Evolutionary conservation across 371 early-diverging fungal genomes (phyloP), one percentile per base, ranked within the genome.

Genomic region (Apophysomyces trapeziformis): DNA sequence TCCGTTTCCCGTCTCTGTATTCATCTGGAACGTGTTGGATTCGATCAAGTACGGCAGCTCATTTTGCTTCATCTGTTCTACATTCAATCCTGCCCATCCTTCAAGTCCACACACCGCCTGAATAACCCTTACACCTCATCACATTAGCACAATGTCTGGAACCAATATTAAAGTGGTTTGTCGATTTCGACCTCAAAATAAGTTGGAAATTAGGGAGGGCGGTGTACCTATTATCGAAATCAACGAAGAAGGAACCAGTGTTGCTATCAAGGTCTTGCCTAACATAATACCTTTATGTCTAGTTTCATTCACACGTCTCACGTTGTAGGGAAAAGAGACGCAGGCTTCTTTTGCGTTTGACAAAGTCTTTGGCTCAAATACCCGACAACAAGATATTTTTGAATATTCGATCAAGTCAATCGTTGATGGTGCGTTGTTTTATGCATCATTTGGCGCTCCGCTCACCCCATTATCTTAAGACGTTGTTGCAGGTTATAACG

Each of bases 151-250:
- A 50, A 71, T 71, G 67, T 64, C 69, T 46, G 82, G 80, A 69
- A 91, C 86, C 75, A 93, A 92, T 80, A 95, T 96, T 79, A 89
- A 90, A 75, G 96, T 96, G 64, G 89, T 96, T 64, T 93, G 94
- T 82, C 90, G 96, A 58, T 95, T 96, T 81, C 86, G 95, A 56
- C 96, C 96, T 50, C 94, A 95, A 75, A 96, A 96, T 80, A 78
- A 86, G 66, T 76, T 91, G 37, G 96, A 96, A 81, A 87, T 89
- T 61, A 83, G 77, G 56, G 91, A 94, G 68, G 93, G 93, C 66
- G 95, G 95, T 66, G 87, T 86, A 54, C 88, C 88, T 61, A 87
- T 93, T 58, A 85, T 96, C 66, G 75, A 80, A n/a, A 85, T 91
- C 67, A 90, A 90, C 69, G 93, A 95, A 63, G 91, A 92, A 70